phyloP scores from a whole-genome alignment of 306 rosid species.

The Inga oerstediana region DNA sequence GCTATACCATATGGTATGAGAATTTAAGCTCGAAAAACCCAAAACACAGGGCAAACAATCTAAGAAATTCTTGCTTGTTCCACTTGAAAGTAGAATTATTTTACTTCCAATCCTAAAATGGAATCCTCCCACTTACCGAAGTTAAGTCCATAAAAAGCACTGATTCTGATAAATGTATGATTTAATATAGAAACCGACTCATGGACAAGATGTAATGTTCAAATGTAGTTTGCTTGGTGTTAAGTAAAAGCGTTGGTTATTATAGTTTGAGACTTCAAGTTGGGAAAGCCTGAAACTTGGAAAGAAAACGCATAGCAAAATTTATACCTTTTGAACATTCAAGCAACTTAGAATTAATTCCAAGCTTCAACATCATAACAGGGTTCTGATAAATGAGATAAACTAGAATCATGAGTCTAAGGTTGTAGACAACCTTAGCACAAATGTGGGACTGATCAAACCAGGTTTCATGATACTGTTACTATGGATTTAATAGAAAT shows the following conservation, averaged over 20 bases:
- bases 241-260: background rate
- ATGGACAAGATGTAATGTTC: background rate
- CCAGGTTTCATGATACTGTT: too few species aligned
- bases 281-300: background rate
- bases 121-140: background rate
- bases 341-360: too few species aligned
- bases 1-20: background rate
- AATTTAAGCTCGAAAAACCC: slow-evolving; percentile 3
- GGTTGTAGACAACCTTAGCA: too few species aligned
- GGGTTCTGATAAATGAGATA: too few species aligned
- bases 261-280: slow-evolving; percentile 15
- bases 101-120: background rate
- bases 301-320: background rate
- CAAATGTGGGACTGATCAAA: too few species aligned
- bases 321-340: too few species aligned
- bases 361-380: too few species aligned
- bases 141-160: background rate
- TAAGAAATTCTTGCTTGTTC: background rate
- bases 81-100: background rate
- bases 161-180: background rate
- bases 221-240: background rate
- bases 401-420: too few species aligned
- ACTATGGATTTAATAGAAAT: too few species aligned
- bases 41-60: background rate
- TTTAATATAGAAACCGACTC: background rate